phyloP scores from a whole-genome alignment of 2,329 filamentous ascomycete genomes.

The Bipolaris cookei region DNA sequence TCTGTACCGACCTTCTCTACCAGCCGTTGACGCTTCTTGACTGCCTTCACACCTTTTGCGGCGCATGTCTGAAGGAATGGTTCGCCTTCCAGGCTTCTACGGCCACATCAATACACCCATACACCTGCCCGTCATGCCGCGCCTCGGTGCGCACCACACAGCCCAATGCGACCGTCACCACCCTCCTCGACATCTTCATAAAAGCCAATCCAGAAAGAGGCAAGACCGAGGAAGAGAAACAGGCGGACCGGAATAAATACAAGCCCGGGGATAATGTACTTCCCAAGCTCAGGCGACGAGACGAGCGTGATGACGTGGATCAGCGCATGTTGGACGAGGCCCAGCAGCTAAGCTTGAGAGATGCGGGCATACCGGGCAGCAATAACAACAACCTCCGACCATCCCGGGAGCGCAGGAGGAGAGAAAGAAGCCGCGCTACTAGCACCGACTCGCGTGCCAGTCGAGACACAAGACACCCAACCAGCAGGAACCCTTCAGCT shows the following conservation, averaged over 20 bases:
- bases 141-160: slow-evolving; percentile 83
- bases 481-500: slow-evolving; percentile 34
- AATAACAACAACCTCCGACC: slow-evolving; percentile 51
- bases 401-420: slow-evolving; percentile 40
- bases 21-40: slow-evolving; percentile 90
- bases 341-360: slow-evolving; percentile 73
- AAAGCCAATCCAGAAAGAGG: slow-evolving; percentile 77
- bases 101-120: slow-evolving; percentile 63
- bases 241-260: slow-evolving; percentile 77
- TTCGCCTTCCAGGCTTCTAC: slow-evolving; percentile 78
- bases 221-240: slow-evolving; percentile 73
- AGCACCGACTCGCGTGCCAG: slow-evolving; percentile 41
- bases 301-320: slow-evolving; percentile 68
- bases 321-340: slow-evolving; percentile 73
- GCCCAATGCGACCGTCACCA: slow-evolving; percentile 89
- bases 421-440: slow-evolving; percentile 50
- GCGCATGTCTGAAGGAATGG: slow-evolving; percentile 94
- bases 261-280: slow-evolving; percentile 82
- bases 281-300: slow-evolving; percentile 61
- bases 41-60: slow-evolving; percentile 95
- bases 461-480: slow-evolving; percentile 32
- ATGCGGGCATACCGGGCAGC: slow-evolving; percentile 61
- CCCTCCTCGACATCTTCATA: slow-evolving; percentile 86
- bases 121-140: slow-evolving; percentile 93
- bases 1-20: slow-evolving; percentile 94